Base-by-base conservation (phyloP, 495 filamentous ascomycete species). In the Aspergillus funiculosus region DNA sequence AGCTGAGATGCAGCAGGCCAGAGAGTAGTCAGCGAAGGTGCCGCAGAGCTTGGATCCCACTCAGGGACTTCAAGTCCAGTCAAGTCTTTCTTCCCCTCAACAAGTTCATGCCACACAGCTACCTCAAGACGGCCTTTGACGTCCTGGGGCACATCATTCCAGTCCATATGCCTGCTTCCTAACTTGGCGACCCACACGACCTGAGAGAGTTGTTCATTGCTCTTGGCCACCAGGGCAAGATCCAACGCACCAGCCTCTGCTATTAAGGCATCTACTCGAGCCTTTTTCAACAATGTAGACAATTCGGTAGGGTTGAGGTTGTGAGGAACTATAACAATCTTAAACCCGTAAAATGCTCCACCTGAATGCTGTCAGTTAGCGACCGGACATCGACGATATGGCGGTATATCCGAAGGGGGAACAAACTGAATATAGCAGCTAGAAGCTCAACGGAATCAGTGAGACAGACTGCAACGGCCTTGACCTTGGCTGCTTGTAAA, bases 121-220 rank as follows among this genome's bases (percentile, higher is more conserved):
- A 94, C 86, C 18, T 83, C 81, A 48, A 91, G 71, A 39, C 72
- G 79, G 30, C 81, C 76, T 20, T 82, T 81, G 29, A 82, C 80
- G 11, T 82, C 81, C 51, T 81, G 78, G 8, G 87, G 87, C 2
- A 89, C 80, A 53, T 88, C 86, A 58, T 89, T 80, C 81, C 80
- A 86, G 66, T 94, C 91, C 76, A 97, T 87, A 58, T 99, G 92
- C 50, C 80, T 78, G 66, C 86, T 96, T 24, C 87, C 87, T 56
- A 85, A 74, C 54, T 96, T 92, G 5, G 92, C 94, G 3, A 96
- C 90, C 87, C 89, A 97, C 46, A 96, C 75, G 10, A 95, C 77
- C 43, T 89, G 80, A 43, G 83, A 81, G 6, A 97, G 70, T 36
- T 78, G 74, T 8, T 78, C 68, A 58, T 85, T 86, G 44, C 68